Evolutionary conservation across 129 eudicot genomes (phyloP), one percentile per base, ranked within the genome.

Genomic region (Flaveria brownii): DNA sequence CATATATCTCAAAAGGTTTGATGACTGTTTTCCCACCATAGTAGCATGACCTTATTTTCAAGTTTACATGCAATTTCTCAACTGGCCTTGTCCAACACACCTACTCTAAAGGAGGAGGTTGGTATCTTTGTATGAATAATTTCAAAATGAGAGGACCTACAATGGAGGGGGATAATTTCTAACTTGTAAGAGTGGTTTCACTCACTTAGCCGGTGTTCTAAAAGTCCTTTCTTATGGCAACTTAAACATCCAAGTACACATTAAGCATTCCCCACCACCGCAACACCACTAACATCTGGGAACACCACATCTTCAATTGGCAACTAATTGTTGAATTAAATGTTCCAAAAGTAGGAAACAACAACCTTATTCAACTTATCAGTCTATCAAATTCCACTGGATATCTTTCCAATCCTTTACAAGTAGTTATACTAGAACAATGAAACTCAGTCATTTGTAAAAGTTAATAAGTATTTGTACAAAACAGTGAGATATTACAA

Each of bases 301-400:
- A 17, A 26, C 68, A 30, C 74, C 14, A 25, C 47, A 30, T 13
- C 70, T 65, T 65, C 63, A 71, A 15, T 16, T 68, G 47, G 51
- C 73, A 68, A 20, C 73, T 68, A 68, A 39, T 47, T 71, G 46
- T 71, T n/a, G 63, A 50, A 72, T 36, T 4, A 36, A 36, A 67
- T 56, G 52, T 42, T 73, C 23, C 41, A 57, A 42, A 39, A 57
- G 42, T 16, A 25, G 13, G 78, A 57, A 73, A 20, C 18, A 59
- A 39, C 51, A 14, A 9, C 25, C 52, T 73, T 45, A 41, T 73
- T 73, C 43, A 73, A 41, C 56, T 57, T 22, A 68, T 73, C 77
- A 2, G 36, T 12, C 43, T 22, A 39, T 57, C 68, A 59, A 20
- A 22, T 59, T 59, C 43, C 52, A 20, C 54, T 28, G 5, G 3